Evolutionary conservation across 148 eudicot species (phyloP).

Genomic region (Diospyros lotus): DNA sequence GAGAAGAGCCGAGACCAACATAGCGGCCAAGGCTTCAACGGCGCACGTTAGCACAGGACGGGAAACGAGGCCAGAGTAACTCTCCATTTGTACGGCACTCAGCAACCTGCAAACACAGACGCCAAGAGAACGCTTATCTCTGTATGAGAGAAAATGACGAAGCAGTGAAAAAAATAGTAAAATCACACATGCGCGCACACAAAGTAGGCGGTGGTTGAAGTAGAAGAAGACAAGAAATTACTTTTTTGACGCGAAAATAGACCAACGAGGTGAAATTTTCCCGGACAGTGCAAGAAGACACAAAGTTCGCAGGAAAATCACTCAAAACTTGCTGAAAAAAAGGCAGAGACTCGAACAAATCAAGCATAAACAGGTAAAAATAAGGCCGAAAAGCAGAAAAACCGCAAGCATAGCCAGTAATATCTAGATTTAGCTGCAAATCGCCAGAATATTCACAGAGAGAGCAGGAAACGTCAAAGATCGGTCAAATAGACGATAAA

Average conservation of each 20-base stretch:
- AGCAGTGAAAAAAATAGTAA: not conserved
- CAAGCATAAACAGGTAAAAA: not conserved
- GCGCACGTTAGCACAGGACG: not conserved
- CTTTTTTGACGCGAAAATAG: not conserved
- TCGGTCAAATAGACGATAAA: not conserved
- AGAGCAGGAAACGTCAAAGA: not conserved
- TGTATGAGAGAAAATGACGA: not conserved
- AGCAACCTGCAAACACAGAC: conserved; percentile 9
- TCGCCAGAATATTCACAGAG: not conserved
- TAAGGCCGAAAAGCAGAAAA: not conserved
- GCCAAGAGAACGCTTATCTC: too few relatives aligned
- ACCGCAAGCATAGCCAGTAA: not conserved
- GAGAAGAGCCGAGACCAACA: conserved; percentile 7
- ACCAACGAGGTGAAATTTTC: conserved; percentile 2
- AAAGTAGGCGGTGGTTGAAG: not conserved
- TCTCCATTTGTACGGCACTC: conserved; percentile 14
- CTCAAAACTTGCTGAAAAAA: not conserved
- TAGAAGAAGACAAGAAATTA: not conserved
- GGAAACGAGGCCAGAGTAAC: not conserved
- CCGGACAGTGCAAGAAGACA: not conserved
- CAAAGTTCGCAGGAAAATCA: not conserved
- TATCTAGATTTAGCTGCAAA: not conserved
- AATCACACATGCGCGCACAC: not conserved
- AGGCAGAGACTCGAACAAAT: not conserved
- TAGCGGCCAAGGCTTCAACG: conserved; percentile 10